Conservation (phyloP, 2,329 filamentous ascomycete species). For the Aureobasidium sp. region DNA sequence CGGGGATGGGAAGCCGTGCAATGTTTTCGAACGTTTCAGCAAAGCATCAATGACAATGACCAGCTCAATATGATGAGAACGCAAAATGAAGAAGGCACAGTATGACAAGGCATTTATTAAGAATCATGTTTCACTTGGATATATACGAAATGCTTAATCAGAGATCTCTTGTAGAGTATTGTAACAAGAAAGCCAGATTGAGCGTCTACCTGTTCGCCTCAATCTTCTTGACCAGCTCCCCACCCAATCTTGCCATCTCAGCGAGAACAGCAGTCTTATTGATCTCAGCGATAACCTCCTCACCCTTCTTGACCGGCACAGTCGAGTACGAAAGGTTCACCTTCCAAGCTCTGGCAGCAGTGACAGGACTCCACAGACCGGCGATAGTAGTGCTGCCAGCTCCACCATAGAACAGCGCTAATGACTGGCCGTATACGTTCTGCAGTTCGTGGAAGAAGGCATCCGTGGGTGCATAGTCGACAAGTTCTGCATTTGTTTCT, state of each 20-base stretch:
- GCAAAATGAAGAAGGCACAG: too few relatives aligned
- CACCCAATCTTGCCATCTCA: slow-evolving; percentile 60
- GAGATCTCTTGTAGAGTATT: too few relatives aligned
- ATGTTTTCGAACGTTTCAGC: too few relatives aligned
- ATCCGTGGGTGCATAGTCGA: slow-evolving; percentile 53
- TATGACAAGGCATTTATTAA: too few relatives aligned
- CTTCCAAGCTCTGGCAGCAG: slow-evolving; percentile 53
- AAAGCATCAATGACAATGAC: too few relatives aligned
- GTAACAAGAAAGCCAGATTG: neutral
- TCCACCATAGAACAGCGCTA: slow-evolving; percentile 73
- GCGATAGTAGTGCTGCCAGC: slow-evolving; percentile 49
- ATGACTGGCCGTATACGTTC: slow-evolving; percentile 54
- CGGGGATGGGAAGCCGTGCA: too few relatives aligned
- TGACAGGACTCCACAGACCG: slow-evolving; percentile 57
- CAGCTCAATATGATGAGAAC: too few relatives aligned
- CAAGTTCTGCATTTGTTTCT: slow-evolving; percentile 30
- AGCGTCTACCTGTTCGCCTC: neutral
- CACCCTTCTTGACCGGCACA: slow-evolving; percentile 39
- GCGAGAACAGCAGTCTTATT: slow-evolving; percentile 60
- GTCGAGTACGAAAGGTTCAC: slow-evolving; percentile 63
- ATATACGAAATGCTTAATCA: neutral
- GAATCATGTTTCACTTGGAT: neutral
- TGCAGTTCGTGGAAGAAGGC: slow-evolving; percentile 61
- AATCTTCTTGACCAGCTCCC: slow-evolving; percentile 57
- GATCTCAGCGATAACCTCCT: slow-evolving; percentile 46